These are phyloP conservation scores for Moesziomyces globuligerus DNA, from an alignment of 1,284 basidiomycete species.

Conservation along the genomic window DNA sequence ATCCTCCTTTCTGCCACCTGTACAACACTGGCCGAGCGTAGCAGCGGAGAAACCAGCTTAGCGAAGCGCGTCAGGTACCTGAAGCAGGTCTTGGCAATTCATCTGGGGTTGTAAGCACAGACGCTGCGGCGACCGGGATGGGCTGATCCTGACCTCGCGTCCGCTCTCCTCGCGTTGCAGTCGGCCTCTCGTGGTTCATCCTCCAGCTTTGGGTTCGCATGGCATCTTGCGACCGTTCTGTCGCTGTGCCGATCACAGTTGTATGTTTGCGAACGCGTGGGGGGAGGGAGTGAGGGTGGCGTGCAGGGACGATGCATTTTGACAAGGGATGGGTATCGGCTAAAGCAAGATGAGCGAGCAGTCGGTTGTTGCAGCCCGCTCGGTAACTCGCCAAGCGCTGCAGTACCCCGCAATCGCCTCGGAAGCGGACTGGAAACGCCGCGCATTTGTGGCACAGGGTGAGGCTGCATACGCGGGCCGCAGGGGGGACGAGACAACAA, in stretches of 20 bases:
- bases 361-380: constrained; percentile 4
- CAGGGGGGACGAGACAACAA: background rate
- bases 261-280: too few relatives aligned
- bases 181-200: too few relatives aligned
- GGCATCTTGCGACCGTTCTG: too few relatives aligned
- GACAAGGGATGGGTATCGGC: too few relatives aligned
- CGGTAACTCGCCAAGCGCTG: constrained; percentile 3
- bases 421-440: background rate
- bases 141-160: constrained; percentile 9
- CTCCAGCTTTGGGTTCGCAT: too few relatives aligned
- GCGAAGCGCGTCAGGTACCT: background rate
- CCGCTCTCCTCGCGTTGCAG: too few relatives aligned
- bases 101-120: background rate
- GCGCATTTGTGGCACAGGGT: background rate
- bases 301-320: too few relatives aligned
- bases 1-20: too few relatives aligned
- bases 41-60: background rate
- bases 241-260: too few relatives aligned
- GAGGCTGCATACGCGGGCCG: background rate
- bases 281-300: too few relatives aligned
- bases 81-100: background rate
- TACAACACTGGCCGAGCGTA: background rate
- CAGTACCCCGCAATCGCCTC: constrained; percentile 2
- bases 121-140: background rate
- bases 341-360: constrained; percentile 9